These are phyloP conservation scores for Infundibulicybe gibba DNA, from an alignment of 768 basidiomycete species.

Conservation along the genomic window DNA sequence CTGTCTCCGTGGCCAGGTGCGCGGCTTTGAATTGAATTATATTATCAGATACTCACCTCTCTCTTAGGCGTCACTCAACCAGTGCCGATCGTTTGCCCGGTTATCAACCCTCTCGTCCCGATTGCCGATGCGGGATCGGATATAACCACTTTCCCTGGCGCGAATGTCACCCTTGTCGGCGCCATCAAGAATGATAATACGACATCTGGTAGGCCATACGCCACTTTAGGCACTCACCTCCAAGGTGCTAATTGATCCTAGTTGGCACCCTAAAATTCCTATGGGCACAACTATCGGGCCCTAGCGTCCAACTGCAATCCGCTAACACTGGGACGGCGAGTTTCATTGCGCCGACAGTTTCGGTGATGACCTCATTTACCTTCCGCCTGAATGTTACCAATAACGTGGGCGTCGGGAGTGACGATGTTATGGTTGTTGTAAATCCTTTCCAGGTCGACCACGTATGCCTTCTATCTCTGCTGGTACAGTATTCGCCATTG, in stretches of 20 bases:
- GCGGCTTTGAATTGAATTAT: background rate
- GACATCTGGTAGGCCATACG: background rate
- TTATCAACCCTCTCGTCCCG: constrained; percentile 6
- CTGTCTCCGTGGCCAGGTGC: constrained; percentile 16
- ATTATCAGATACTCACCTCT: no score
- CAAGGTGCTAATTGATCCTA: background rate
- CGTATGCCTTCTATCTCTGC: constrained; percentile 1
- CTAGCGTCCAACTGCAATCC: background rate
- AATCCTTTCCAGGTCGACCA: constrained; percentile 9
- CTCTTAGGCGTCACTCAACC: background rate
- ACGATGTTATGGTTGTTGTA: constrained; percentile 6
- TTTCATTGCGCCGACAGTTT: constrained; percentile 8
- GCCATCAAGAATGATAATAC: constrained; percentile 4
- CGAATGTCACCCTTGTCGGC: constrained; percentile 5
- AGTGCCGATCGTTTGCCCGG: constrained; percentile 1
- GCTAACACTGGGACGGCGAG: constrained; percentile 4
- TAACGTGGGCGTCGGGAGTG: constrained; percentile 2
- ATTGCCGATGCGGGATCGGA: constrained; percentile 7
- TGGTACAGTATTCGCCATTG: background rate
- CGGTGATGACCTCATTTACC: background rate
- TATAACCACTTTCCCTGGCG: constrained; percentile 6
- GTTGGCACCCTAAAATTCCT: constrained; percentile 3
- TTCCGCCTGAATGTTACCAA: constrained; percentile 5
- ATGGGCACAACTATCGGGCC: constrained; percentile 9
- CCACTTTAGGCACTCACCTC: background rate